Evolutionary conservation across 2,329 filamentous ascomycete species (phyloP).

Genomic region (Lomentospora prolificans): DNA sequence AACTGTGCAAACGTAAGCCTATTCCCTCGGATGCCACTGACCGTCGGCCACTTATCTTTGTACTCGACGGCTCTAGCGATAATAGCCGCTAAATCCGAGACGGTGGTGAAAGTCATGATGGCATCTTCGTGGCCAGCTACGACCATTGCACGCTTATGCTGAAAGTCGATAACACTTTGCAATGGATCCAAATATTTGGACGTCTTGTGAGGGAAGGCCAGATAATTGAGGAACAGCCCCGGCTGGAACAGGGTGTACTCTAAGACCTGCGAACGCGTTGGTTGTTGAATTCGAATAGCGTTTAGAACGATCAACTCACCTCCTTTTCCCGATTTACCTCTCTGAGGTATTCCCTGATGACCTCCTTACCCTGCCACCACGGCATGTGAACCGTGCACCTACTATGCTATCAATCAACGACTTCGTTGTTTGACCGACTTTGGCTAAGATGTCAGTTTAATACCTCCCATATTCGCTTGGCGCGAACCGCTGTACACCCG

Average conservation of each 20-base stretch:
- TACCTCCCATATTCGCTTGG: constrained; percentile 48
- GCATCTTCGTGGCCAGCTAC: constrained; percentile 31
- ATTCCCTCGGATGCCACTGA: constrained; percentile 30
- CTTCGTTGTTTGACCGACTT: too few species aligned
- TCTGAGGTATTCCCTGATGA: constrained; percentile 37
- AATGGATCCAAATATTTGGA: constrained; percentile 31
- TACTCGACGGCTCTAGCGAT: constrained; percentile 32
- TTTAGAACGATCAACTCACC: constrained; percentile 15
- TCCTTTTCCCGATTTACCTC: constrained; percentile 38
- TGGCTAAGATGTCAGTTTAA: constrained; percentile 8
- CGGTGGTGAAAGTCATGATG: constrained; percentile 32
- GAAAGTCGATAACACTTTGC: constrained; percentile 28
- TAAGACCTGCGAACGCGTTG: constrained; percentile 27
- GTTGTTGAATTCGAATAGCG: not conserved
- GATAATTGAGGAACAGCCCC: constrained; percentile 44
- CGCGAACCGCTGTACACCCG: constrained; percentile 51
- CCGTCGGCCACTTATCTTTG: constrained; percentile 30
- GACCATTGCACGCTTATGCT: constrained; percentile 29
- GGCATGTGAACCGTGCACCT: constrained; percentile 20
- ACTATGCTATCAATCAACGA: too few species aligned
- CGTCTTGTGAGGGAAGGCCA: constrained; percentile 38
- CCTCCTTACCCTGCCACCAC: constrained; percentile 41
- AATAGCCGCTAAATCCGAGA: constrained; percentile 30
- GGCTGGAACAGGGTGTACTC: constrained; percentile 49
- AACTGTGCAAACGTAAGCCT: constrained; percentile 25